Evolutionary conservation across 495 filamentous ascomycete species (phyloP), one percentile per base, ranked within the genome.

Genomic region (Hypoxylon perforatum): DNA sequence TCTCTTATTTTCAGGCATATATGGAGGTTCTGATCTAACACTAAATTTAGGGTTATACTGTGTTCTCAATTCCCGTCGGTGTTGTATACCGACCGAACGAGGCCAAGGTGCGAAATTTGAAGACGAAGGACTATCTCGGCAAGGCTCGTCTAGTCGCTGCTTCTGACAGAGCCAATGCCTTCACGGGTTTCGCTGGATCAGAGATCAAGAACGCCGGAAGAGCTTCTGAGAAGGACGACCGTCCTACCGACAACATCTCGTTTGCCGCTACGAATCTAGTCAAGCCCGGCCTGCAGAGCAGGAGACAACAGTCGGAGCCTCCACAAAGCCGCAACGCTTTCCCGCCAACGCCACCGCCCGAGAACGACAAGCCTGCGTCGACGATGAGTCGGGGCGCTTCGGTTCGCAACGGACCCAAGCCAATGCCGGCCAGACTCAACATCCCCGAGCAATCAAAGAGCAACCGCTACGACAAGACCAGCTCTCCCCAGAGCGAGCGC

Each of bases 11-110:
- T 15, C 15, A 0, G 3, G 17, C 1, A 39, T 15, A 15, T 1
- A 9, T 52, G n/a, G n/a, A n/a, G n/a, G n/a, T n/a, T 3, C 1
- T 41, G 3, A 36, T 33, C 67, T 80, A 55, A 79, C 63, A 35
- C 30, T 36, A 4, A 22, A 46, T 3, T 33, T 28, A 96, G 94
- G 94, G 94, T 47, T 99, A 98, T 73, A 99, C 96, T 1, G 95
- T 99, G 11, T 99, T 99, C 82, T 99, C 95, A 2, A 97, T 99
- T 42, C 95, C 95, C 1, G 93, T 98, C 28, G 95, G 95, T 14
- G 88, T 97, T 39, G 82, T 99, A 44, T 99, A 98, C 79, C 85
- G 95, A 46, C 95, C 95, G 33, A 98, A 97, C 75, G 92, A 93
- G 63, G 93, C 96, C 63, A 99, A 99, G 76, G 95, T 99, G 55